Base-by-base conservation (phyloP, 352 stramenopile species). In the Peronospora farinosa region DNA sequence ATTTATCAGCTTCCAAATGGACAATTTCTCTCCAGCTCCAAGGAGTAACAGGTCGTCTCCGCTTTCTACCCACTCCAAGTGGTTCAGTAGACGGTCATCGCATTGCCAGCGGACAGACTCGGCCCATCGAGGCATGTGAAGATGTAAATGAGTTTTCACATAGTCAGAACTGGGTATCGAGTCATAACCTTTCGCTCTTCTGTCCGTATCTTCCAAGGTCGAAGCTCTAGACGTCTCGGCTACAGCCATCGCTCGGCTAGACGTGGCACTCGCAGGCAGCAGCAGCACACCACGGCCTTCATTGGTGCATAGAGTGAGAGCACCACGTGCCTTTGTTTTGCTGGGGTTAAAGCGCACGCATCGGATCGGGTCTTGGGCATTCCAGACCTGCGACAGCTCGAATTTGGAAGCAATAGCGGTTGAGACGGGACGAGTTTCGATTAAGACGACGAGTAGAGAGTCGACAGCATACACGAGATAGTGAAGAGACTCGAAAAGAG, bases 1-100 rank as follows among this genome's bases (percentile, higher is more conserved):
- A 37, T 92, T 72, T 9, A 90, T 74, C 7, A 94, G 31, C 54
- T 90, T 92, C 80, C 81, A 94, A 35, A 88, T 72, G 15, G 75
- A 83, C 36, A 94, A 48, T 50, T 83, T 82, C 40, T 86, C 74
- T 7, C 77, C 83, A 1, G 62, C 75, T 25, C 74, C 83, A 31
- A 92, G 53, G n/a, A 84, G 61, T 11, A 92, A 66, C 32, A 91
- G 44, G 38, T 85, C 76, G 15, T 87, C 78, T 0, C 74, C 78
- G 15, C 60, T 81, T 28, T 88, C 76, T 10, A 87, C 72, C 80
- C 80, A 91, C 57, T 83, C 67, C 30, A 91, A 47, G n/a, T 74
- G 77, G 37, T 69, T 81, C 55, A 90, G 48, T 7, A 71, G 19
- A 5, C 64, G 57, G 42, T 88, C 77, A 3, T 89, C 80, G 33